A percentile compares a stretch with the other conserved stretches of the same genome.
Conservation (phyloP, 306 rosid species). For the Geum urbanum region DNA sequence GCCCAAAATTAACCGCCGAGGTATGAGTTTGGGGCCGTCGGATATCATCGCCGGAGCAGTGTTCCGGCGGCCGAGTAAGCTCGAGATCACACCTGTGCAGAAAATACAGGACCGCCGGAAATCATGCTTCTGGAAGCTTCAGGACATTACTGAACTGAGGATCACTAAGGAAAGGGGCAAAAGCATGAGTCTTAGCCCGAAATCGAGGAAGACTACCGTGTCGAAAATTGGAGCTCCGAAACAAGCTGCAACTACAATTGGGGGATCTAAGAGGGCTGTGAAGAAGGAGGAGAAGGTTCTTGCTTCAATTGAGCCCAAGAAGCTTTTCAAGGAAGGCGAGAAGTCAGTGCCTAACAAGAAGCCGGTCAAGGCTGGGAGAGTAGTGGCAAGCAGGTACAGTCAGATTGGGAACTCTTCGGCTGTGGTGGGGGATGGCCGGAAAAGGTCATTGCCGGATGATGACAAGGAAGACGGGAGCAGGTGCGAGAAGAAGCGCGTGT, state of each 20-base stretch:
- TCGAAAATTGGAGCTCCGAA: slow-evolving; percentile 37
- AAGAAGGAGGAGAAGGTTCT: slow-evolving; percentile 52
- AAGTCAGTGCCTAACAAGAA: slow-evolving; percentile 41
- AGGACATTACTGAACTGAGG: slow-evolving; percentile 47
- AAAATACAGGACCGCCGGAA: slow-evolving; percentile 61
- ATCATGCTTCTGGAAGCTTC: slow-evolving; percentile 72
- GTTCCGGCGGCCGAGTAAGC: slow-evolving; percentile 38
- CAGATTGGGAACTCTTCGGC: slow-evolving; percentile 27
- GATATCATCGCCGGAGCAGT: slow-evolving; percentile 51
- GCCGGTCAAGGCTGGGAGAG: slow-evolving; percentile 55
- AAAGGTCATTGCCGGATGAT: slow-evolving; percentile 67
- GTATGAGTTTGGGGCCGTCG: slow-evolving; percentile 71
- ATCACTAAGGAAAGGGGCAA: slow-evolving; percentile 44
- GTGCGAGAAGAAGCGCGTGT: slow-evolving; percentile 45
- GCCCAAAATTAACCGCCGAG: slow-evolving; percentile 47
- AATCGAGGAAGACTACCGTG: slow-evolving; percentile 33
- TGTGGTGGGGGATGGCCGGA: slow-evolving; percentile 42
- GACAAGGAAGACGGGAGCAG: slow-evolving; percentile 41
- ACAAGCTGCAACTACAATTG: slow-evolving; percentile 41
- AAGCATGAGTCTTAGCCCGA: slow-evolving; percentile 50
- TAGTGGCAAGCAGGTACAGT: slow-evolving; percentile 76
- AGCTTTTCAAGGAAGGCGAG: slow-evolving; percentile 64
- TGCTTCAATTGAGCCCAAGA: slow-evolving; percentile 59
- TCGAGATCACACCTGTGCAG: slow-evolving; percentile 48
- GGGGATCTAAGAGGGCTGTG: slow-evolving; percentile 37